Evolutionary conservation across 306 rosid species (phyloP).

Genomic region (Vicia sativa): DNA sequence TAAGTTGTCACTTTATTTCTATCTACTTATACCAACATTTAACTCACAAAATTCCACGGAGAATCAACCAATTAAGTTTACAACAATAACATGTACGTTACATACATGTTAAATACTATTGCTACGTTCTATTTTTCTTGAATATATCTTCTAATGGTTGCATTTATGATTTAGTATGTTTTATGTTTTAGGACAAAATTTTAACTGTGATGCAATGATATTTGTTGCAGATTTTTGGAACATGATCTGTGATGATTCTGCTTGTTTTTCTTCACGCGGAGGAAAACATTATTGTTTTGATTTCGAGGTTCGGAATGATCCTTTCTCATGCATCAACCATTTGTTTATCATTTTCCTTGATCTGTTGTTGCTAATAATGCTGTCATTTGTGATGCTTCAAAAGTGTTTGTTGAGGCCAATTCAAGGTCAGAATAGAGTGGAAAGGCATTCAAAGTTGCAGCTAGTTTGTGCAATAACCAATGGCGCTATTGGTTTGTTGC

Average conservation of each 20-base stretch:
- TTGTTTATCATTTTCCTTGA: constrained; percentile 48
- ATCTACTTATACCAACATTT: too few relatives aligned
- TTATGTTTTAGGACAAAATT: too few relatives aligned
- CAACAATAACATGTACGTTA: too few relatives aligned
- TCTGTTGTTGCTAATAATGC: constrained; percentile 48
- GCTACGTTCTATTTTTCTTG: too few relatives aligned
- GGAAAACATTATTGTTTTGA: constrained; percentile 38
- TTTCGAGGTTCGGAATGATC: constrained; percentile 47
- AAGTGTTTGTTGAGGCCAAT: constrained; percentile 36
- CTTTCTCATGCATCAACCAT: constrained; percentile 54
- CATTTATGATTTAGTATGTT: too few relatives aligned
- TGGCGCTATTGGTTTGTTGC: constrained; percentile 51
- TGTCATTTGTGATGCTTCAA: constrained; percentile 42
- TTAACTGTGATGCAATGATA: neutral
- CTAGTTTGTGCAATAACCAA: constrained; percentile 48
- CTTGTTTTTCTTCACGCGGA: constrained; percentile 13
- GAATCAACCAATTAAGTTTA: too few relatives aligned
- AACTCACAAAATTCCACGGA: too few relatives aligned
- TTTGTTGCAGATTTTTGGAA: constrained; percentile 30
- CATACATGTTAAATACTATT: too few relatives aligned
- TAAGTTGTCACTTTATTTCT: too few relatives aligned
- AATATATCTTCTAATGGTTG: too few relatives aligned
- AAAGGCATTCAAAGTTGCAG: constrained; percentile 42
- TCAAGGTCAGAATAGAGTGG: constrained; percentile 22
- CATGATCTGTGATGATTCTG: too few relatives aligned